Percentiles rank a stretch among this genome's conserved stretches.
These are phyloP conservation scores for Syzygium grande DNA, from an alignment of 345 rosid species.

Conservation along the genomic window DNA sequence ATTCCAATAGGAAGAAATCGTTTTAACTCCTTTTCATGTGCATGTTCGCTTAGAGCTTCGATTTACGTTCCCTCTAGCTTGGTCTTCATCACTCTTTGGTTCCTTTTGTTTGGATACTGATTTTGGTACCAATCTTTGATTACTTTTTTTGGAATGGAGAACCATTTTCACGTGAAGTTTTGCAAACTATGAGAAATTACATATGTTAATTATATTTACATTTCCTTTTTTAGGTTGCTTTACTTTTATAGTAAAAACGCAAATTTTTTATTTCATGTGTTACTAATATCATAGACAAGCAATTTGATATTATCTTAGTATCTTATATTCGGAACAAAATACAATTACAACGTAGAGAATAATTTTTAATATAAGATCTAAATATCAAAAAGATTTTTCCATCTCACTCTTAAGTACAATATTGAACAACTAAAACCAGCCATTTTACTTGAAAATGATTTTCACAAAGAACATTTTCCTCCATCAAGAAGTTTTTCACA, in stretches of 20 bases:
- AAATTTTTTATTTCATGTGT: rapidly evolving
- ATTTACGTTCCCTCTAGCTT: neutral
- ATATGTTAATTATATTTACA: neutral
- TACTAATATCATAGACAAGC: neutral
- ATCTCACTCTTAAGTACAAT: neutral
- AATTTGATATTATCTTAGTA: neutral
- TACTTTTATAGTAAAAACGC: neutral
- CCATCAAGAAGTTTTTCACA: neutral
- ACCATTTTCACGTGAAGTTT: neutral
- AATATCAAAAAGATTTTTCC: too few species aligned
- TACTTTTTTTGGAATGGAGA: neutral
- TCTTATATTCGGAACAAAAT: neutral
- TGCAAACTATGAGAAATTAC: neutral
- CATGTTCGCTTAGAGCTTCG: neutral
- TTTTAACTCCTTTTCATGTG: neutral
- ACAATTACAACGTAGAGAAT: neutral
- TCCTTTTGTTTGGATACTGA: neutral
- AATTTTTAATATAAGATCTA: neutral
- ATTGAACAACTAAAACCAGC: too few species aligned
- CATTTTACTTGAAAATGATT: neutral
- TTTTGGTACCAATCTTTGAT: neutral
- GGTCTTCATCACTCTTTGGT: neutral
- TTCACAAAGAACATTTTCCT: too few species aligned
- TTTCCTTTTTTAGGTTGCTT: neutral
- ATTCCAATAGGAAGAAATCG: neutral